Evolutionary conservation across 176 grass and related monocot species (phyloP), one percentile per base, ranked within the genome.

Genomic region (Phragmites australis): DNA sequence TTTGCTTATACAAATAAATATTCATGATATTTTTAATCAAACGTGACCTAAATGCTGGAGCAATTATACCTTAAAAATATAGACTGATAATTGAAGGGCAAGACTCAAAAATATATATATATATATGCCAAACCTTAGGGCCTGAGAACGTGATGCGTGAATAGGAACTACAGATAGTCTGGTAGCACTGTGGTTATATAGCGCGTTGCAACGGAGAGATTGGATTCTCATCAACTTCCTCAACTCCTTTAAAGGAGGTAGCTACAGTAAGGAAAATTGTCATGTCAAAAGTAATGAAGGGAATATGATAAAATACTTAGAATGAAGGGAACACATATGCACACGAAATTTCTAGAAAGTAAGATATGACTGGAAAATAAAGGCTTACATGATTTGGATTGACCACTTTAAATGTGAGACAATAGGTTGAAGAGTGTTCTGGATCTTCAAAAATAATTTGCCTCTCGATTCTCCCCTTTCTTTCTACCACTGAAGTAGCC

Each of bases 381-480:
- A n/a, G 47, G 27, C 68, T 89, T 88, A 99, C 96, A 93, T 91
- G 76, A 65, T 87, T 88, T 67, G 90, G 81, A 58, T 95, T 92
- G 81, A 90, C 91, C 69, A 99, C 90, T 80, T 82, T 76, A 76
- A 99, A 99, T 76, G 92, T 74, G 74, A 95, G 79, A 87, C 96
- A 95, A 79, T 91, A 93, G 69, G 85, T 72, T 27, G 92, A 94
- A 25, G 87, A 94, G 30, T 84, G 83, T 78, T 91, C 86, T 45
- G 89, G 72, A 81, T 98, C 96, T 87, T 92, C 89, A 78, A 90
- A 80, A 72, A 98, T 86, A 89, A 94, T 78, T 83, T 93, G 85
- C 22, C 88, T 89, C 76, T 89, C 92, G 44, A 69, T 82, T 84
- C 88, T 87, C 21, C 86, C 90, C 42, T 90, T 91, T 32, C 91